These are phyloP conservation scores for Yamadazyma paraphyllophila DNA, from an alignment of 805 yeast genomes.

Conservation along the genomic window DNA sequence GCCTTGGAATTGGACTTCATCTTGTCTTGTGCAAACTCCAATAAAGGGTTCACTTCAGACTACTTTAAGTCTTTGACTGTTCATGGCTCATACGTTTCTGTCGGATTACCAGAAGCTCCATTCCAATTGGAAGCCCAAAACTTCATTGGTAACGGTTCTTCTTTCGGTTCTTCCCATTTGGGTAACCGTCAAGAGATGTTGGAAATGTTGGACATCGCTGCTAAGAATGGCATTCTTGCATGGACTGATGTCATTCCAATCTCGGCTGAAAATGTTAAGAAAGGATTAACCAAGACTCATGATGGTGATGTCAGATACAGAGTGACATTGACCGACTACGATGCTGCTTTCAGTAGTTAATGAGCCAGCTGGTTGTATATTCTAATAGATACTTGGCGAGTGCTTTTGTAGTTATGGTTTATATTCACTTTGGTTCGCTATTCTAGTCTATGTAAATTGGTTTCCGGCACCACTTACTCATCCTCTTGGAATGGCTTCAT, in stretches of 20 bases:
- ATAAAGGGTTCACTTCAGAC: conserved; percentile 28
- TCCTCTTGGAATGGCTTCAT: conserved; percentile 14
- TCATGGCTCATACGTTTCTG: conserved; percentile 58
- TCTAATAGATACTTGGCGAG: no score
- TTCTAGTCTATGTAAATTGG: no score
- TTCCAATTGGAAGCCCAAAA: conserved; percentile 50
- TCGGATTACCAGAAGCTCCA: conserved; percentile 58
- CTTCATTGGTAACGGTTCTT: conserved; percentile 49
- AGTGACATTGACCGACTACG: conserved; percentile 58
- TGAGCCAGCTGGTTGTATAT: no score
- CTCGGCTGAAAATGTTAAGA: conserved; percentile 48
- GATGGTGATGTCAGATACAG: conserved; percentile 61
- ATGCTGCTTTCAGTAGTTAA: conserved; percentile 15
- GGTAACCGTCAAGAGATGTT: conserved; percentile 65
- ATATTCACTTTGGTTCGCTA: no score
- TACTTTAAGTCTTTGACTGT: conserved; percentile 47
- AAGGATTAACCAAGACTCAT: conserved; percentile 55
- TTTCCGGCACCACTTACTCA: neutral
- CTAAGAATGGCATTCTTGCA: conserved; percentile 54
- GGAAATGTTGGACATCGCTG: conserved; percentile 65
- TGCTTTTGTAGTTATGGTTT: no score
- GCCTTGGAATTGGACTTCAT: conserved; percentile 41
- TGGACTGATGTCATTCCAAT: conserved; percentile 64
- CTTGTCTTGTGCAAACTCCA: conserved; percentile 44
- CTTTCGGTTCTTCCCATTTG: conserved; percentile 56